Conservation (phyloP, 2,329 filamentous ascomycete genomes). For the Penicillium sp. region DNA sequence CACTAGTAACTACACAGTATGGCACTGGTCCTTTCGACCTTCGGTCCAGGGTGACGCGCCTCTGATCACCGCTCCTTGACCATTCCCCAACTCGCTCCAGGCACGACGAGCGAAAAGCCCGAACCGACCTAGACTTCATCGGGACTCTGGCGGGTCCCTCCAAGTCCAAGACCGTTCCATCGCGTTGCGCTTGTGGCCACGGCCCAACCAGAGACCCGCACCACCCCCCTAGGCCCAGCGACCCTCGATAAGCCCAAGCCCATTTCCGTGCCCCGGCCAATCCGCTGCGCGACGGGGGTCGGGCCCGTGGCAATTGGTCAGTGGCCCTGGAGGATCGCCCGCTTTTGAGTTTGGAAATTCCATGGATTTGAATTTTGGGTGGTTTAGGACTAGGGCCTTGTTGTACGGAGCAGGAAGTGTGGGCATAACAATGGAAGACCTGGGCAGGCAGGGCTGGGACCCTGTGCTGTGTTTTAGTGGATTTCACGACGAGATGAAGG, state of each 20-base stretch:
- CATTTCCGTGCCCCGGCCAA: slow-evolving; percentile 23
- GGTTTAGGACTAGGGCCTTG: neutral
- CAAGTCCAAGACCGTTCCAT: neutral
- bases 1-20: too few species aligned
- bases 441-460: neutral
- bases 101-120: slow-evolving; percentile 12
- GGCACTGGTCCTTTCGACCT: too few species aligned
- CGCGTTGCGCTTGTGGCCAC: slow-evolving; percentile 22
- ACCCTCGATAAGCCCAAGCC: slow-evolving; percentile 27
- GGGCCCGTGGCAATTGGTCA: slow-evolving; percentile 23
- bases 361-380: slow-evolving; percentile 12
- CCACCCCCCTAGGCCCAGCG: neutral
- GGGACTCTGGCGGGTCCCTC: slow-evolving; percentile 5
- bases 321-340: too few species aligned
- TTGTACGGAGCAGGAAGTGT: neutral
- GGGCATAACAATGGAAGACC: neutral
- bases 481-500: neutral
- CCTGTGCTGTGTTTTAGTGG: neutral
- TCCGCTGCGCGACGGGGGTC: slow-evolving; percentile 14
- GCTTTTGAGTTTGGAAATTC: slow-evolving; percentile 26
- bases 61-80: slow-evolving; percentile 17
- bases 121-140: slow-evolving; percentile 16
- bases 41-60: slow-evolving; percentile 19
- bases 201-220: slow-evolving; percentile 26
- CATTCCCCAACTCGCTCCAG: slow-evolving; percentile 4